Evolutionary conservation across 306 rosid genomes (phyloP).

Genomic region (Rosa chinensis): DNA sequence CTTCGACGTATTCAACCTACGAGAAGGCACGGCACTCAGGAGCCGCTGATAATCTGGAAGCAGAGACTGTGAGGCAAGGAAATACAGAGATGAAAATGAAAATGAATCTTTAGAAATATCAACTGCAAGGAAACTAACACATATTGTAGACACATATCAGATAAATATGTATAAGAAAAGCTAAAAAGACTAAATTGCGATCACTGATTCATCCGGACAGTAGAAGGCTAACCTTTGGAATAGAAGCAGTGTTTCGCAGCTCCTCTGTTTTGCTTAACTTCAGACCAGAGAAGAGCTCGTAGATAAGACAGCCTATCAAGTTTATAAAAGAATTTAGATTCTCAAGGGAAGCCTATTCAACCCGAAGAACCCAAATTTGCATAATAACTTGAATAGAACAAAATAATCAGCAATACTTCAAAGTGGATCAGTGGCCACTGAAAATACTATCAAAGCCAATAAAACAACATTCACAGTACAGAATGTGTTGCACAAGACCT

Average conservation of each 20-base stretch:
- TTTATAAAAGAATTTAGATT: slow-evolving; percentile 17
- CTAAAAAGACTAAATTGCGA: slow-evolving; percentile 5
- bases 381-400: not conserved
- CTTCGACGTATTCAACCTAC: slow-evolving; percentile 94
- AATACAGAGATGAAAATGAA: slow-evolving; percentile 47
- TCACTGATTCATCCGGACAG: slow-evolving; percentile 5
- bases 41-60: slow-evolving; percentile 99
- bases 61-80: slow-evolving; percentile 76
- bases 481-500: not conserved
- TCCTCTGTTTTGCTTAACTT: slow-evolving; percentile 93
- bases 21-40: slow-evolving; percentile 86
- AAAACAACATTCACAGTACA: not conserved
- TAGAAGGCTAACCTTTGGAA: slow-evolving; percentile 76
- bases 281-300: slow-evolving; percentile 86
- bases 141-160: slow-evolving; percentile 6
- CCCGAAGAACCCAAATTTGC: not conserved
- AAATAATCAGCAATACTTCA: slow-evolving; percentile 3
- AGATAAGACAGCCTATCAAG: slow-evolving; percentile 83
- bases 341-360: slow-evolving; percentile 26
- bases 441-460: slow-evolving; percentile 7
- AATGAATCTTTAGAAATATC: slow-evolving; percentile 38
- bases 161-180: not conserved
- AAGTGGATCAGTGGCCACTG: not conserved
- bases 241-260: slow-evolving; percentile 79
- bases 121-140: slow-evolving; percentile 29